Base-by-base conservation (phyloP, 2,329 filamentous ascomycete genomes). In the Camillea tinctor region DNA sequence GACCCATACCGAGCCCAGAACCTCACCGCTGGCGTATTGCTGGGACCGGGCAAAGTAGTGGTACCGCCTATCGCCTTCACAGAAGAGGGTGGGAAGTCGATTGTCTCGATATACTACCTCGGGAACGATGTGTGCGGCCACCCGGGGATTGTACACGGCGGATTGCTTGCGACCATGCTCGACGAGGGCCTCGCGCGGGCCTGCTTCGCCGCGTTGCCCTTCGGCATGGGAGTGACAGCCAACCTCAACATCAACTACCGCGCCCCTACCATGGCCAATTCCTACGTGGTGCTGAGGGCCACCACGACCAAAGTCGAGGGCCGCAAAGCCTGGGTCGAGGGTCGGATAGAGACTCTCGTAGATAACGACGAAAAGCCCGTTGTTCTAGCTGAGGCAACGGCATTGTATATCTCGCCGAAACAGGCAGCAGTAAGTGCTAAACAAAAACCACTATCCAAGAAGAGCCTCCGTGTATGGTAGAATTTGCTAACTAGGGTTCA, bases 321-420 rank as follows among this genome's bases (percentile, higher is more conserved):
- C 1, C 84, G 95, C 63, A 98, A 98, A 80, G 94, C 93, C 13
- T 97, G 92, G 92, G 92, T 97, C 1, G 89, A 91, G 77, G 95
- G 92, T 1, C 85, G 86, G 67, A 88, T 98, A 69, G 93, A 97
- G 82, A 88, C 91, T 58, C 76, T 98, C 62, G 84, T 81, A 23
- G 79, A 79, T 67, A 80, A 86, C 36, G 85, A 86, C 8, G 83
- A 88, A 75, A 80, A 82, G 67, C 87, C 88, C 1, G 76, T 82
- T 17, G 82, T 93, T 53, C 75, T 97, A 60, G 92, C 90, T 7
- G 91, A 96, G 76, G 94, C 92, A 0, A 89, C 90, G 72, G 93
- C 89, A 2, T 77, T 99, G 67, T 98, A 96, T 73, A 84, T 98
- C 69, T 92, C 95, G 76, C 93, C 94, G 26, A 93, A 87, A 76